Evolutionary conservation across 176 grass and related monocot species (phyloP).

Genomic region (Oryza officinalis): DNA sequence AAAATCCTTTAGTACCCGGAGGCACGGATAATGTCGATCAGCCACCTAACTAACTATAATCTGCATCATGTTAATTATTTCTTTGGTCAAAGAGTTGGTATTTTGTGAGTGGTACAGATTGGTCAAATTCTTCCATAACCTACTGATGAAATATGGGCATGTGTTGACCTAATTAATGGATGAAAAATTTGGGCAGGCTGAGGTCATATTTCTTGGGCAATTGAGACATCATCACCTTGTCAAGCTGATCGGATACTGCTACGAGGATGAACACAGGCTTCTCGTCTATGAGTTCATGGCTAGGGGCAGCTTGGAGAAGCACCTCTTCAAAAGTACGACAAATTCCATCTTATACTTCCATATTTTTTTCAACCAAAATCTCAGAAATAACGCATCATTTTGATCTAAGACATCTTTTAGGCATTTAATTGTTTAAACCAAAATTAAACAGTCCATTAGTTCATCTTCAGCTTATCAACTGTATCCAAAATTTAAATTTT

Average conservation of each 20-base stretch:
- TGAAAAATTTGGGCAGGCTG: constrained; percentile 37
- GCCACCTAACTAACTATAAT: constrained; percentile 1
- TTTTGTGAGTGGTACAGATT: background rate
- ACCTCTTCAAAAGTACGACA: constrained; percentile 69
- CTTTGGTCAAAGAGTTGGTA: constrained; percentile 12
- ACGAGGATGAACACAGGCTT: constrained; percentile 68
- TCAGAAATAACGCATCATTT: background rate
- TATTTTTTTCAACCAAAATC: background rate
- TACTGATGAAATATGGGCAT: background rate
- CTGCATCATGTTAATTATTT: background rate
- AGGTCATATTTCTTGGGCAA: constrained; percentile 69
- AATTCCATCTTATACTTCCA: background rate
- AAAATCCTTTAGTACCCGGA: background rate
- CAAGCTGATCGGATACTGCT: constrained; percentile 77
- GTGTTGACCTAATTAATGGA: constrained; percentile 1
- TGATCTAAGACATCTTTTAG: background rate
- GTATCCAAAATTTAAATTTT: too few relatives aligned
- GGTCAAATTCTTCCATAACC: constrained; percentile 6
- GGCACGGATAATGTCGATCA: background rate
- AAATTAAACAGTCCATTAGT: background rate
- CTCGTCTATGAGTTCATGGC: constrained; percentile 76
- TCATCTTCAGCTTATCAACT: too few relatives aligned
- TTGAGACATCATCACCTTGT: constrained; percentile 64
- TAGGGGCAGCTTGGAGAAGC: constrained; percentile 65
- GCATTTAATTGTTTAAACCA: background rate